A percentile compares a stretch with the other conserved stretches of the same genome.
These are phyloP conservation scores for Mycosarcoma mackinlayi DNA, from an alignment of 1,284 basidiomycete species.

Conservation along the genomic window DNA sequence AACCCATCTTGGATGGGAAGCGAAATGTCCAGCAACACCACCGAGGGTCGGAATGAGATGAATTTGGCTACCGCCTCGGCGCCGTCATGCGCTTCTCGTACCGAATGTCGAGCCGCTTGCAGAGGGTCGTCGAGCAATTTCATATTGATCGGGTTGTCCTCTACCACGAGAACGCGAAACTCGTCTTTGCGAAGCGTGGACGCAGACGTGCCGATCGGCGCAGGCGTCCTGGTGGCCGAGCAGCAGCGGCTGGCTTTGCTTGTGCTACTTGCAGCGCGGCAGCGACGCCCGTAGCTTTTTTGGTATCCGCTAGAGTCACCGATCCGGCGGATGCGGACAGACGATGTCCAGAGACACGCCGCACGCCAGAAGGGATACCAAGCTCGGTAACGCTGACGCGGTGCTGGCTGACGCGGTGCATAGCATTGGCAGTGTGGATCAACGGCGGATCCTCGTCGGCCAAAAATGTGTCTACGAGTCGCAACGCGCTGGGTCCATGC, in stretches of 20 bases:
- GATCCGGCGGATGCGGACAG: background rate
- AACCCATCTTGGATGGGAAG: slow-evolving; percentile 58
- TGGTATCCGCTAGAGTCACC: background rate
- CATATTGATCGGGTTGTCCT: slow-evolving; percentile 64
- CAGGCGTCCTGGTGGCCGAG: slow-evolving; percentile 4
- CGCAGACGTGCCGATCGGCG: slow-evolving; percentile 17
- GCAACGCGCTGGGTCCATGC: slow-evolving; percentile 47
- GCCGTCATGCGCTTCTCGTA: slow-evolving; percentile 56
- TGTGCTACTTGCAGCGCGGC: background rate
- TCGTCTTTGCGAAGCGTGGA: slow-evolving; percentile 13
- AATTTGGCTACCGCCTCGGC: slow-evolving; percentile 55
- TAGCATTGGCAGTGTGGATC: slow-evolving; percentile 19
- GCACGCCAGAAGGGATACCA: background rate
- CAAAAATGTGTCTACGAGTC: slow-evolving; percentile 46
- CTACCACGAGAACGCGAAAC: slow-evolving; percentile 56
- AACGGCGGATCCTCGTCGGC: slow-evolving; percentile 35
- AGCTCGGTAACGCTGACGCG: slow-evolving; percentile 19
- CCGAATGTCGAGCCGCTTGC: slow-evolving; percentile 37
- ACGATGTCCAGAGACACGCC: slow-evolving; percentile 15
- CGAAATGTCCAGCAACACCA: slow-evolving; percentile 61
- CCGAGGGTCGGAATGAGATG: slow-evolving; percentile 41
- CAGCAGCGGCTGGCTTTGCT: background rate
- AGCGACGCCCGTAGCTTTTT: slow-evolving; percentile 4
- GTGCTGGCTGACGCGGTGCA: slow-evolving; percentile 14
- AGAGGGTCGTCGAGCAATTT: slow-evolving; percentile 48